Percentiles rank a stretch among this genome's conserved stretches.
Conservation (phyloP, 345 rosid genomes). For the Iberis pinnata region DNA sequence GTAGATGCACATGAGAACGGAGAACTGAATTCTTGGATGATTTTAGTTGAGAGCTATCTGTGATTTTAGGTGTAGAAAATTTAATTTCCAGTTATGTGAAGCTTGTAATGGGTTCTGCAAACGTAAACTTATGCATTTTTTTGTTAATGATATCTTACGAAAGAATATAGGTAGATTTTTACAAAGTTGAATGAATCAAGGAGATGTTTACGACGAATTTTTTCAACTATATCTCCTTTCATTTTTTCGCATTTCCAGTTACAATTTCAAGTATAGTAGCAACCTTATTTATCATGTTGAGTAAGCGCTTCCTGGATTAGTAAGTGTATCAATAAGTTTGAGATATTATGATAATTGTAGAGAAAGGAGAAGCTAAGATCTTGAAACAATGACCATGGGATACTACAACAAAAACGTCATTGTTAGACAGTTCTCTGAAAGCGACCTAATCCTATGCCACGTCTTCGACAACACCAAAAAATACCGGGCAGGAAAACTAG, state of each 20-base stretch:
- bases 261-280: slow-evolving; percentile 74
- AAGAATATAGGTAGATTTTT: neutral
- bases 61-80: slow-evolving; percentile 14
- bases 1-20: slow-evolving; percentile 67
- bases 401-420: too few relatives aligned
- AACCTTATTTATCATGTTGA: slow-evolving; percentile 59
- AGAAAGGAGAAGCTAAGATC: neutral
- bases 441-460: too few relatives aligned
- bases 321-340: neutral
- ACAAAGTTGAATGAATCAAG: neutral
- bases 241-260: slow-evolving; percentile 45
- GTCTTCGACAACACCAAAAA: too few relatives aligned
- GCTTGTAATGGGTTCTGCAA: slow-evolving; percentile 4
- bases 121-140: too few relatives aligned
- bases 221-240: slow-evolving; percentile 35
- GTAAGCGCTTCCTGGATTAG: slow-evolving; percentile 56
- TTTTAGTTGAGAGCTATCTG: slow-evolving; percentile 1
- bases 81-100: slow-evolving; percentile 18
- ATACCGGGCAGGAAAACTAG: too few relatives aligned
- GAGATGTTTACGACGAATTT: neutral
- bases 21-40: slow-evolving; percentile 43
- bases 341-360: neutral
- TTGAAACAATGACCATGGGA: too few relatives aligned
- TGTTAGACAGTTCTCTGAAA: too few relatives aligned
- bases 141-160: neutral